Evolutionary conservation across 345 rosid species (phyloP).

Genomic region (Populus ilicifolia): DNA sequence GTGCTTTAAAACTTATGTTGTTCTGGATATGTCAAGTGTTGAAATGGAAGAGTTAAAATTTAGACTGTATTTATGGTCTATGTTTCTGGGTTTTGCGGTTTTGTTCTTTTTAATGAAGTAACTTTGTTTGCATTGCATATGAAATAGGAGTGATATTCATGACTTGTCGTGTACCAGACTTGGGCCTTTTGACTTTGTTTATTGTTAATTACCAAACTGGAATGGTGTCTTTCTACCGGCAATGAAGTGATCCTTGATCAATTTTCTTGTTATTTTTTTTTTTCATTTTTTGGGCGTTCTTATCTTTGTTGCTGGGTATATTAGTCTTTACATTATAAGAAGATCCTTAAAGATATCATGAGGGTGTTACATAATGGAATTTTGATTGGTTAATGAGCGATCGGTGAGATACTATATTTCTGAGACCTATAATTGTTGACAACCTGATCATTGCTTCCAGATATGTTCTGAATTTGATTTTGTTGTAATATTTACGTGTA

Average conservation of each 20-base stretch:
- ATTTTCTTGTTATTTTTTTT: too few relatives aligned
- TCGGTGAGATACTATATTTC: not conserved
- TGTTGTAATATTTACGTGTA: too few relatives aligned
- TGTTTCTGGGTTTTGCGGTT: not conserved
- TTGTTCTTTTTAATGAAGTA: not conserved
- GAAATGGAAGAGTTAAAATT: not conserved
- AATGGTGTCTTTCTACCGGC: not conserved
- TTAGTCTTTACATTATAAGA: not conserved
- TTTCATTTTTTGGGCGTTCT: not conserved
- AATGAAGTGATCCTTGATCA: not conserved
- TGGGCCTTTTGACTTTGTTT: not conserved
- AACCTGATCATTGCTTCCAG: not conserved
- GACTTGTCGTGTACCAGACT: not conserved
- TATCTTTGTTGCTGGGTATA: not conserved
- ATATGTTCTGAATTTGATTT: not conserved
- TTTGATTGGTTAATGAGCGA: not conserved
- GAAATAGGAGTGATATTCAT: not conserved
- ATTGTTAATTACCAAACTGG: not conserved
- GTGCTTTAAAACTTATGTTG: not conserved
- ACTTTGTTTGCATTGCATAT: not conserved
- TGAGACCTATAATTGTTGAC: not conserved
- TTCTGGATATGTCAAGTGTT: not conserved
- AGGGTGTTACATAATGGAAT: not conserved
- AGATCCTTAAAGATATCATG: not conserved
- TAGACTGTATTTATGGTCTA: not conserved